phyloP scores from a whole-genome alignment of 1,284 basidiomycete genomes.

The Neonothopanus nambi region DNA sequence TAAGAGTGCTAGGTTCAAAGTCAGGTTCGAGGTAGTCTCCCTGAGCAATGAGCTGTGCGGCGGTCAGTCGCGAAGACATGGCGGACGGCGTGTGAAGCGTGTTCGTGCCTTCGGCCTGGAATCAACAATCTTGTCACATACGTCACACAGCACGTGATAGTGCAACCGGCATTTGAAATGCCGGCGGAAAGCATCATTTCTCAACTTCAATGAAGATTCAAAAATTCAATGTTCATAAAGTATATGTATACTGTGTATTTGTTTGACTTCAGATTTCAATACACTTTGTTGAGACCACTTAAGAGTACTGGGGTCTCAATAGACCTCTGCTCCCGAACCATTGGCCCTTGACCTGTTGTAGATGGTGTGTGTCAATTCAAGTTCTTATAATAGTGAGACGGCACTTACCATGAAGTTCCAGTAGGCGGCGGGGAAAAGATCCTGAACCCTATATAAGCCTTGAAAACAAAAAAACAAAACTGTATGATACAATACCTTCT shows the following conservation, averaged over 20 bases:
- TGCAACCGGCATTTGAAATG: no score
- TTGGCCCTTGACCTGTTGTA: slow-evolving; percentile 55
- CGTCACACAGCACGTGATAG: background rate
- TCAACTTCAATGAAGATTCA: no score
- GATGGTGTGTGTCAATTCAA: slow-evolving; percentile 1
- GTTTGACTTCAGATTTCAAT: no score
- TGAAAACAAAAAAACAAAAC: background rate
- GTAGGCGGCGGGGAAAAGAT: slow-evolving; percentile 89
- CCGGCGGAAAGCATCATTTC: no score
- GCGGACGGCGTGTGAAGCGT: background rate
- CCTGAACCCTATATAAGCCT: slow-evolving; percentile 30
- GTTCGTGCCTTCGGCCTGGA: no score
- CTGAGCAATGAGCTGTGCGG: slow-evolving; percentile 66
- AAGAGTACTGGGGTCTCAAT: slow-evolving; percentile 44
- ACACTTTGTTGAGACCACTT: background rate
- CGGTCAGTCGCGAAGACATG: slow-evolving; percentile 54
- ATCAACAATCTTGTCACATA: background rate
- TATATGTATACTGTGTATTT: no score
- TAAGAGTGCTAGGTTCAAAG: slow-evolving; percentile 81
- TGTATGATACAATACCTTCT: slow-evolving; percentile 60
- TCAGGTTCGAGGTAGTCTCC: slow-evolving; percentile 84
- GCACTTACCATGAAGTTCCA: slow-evolving; percentile 75
- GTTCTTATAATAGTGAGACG: background rate
- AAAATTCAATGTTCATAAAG: no score
- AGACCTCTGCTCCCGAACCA: slow-evolving; percentile 68